A percentile compares a stretch with the other conserved stretches of the same genome.
These are phyloP conservation scores for Erodium moschatum DNA, from an alignment of 441 rosid genomes.

Conservation along the genomic window DNA sequence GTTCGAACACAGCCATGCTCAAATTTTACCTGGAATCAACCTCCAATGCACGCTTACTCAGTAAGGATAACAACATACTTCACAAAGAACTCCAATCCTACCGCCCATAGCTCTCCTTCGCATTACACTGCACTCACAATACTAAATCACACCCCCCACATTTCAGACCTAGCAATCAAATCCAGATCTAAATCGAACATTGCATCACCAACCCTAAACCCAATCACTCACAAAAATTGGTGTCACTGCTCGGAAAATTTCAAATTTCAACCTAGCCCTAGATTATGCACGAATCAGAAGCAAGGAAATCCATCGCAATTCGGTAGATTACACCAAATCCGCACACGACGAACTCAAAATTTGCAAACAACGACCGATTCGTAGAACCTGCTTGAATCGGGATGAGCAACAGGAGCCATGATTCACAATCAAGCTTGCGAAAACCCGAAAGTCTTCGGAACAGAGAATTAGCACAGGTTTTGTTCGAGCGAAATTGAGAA, in stretches of 20 bases:
- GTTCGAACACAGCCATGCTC: neutral
- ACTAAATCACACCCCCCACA: too few relatives aligned
- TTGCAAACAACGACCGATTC: neutral
- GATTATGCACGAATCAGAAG: neutral
- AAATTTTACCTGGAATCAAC: conserved; percentile 67
- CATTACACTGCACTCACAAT: conserved; percentile 19
- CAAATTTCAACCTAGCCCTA: neutral
- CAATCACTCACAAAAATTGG: conserved; percentile 9
- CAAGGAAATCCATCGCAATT: neutral
- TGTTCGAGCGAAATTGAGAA: neutral
- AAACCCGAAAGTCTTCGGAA: too few relatives aligned
- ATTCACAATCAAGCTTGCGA: neutral
- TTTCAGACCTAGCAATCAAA: neutral
- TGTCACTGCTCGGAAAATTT: neutral
- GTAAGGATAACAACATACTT: conserved; percentile 92
- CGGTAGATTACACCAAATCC: neutral
- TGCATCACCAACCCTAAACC: conserved; percentile 13
- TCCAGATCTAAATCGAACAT: conserved; percentile 5
- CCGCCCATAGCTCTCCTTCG: conserved; percentile 50
- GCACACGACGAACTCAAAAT: neutral
- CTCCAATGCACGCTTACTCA: conserved; percentile 87
- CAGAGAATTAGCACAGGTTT: too few relatives aligned
- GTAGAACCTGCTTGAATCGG: neutral
- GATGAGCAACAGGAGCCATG: neutral
- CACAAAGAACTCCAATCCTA: conserved; percentile 38